A percentile compares a stretch with the other conserved stretches of the same genome.
Evolutionary conservation across 306 rosid genomes (phyloP).

Genomic region (Sphenostylis stenocarpa): DNA sequence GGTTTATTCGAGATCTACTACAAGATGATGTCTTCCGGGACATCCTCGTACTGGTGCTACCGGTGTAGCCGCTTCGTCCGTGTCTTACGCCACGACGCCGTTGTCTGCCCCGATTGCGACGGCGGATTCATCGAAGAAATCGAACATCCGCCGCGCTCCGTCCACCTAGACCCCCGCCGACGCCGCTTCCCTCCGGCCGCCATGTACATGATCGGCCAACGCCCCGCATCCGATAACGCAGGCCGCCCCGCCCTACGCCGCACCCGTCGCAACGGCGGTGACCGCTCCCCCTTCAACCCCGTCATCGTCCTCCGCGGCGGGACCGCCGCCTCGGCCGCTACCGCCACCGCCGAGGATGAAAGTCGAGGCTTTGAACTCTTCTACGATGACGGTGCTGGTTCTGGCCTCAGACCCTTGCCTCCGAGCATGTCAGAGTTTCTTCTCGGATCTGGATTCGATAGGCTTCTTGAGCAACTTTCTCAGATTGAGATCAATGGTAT

Average conservation of each 20-base stretch:
- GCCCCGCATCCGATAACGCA: constrained; percentile 34
- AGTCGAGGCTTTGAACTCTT: constrained; percentile 69
- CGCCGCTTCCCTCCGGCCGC: constrained; percentile 54
- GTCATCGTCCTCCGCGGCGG: constrained; percentile 68
- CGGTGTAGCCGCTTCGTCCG: constrained; percentile 69
- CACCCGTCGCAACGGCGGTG: constrained; percentile 58
- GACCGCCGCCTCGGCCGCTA: constrained; percentile 28
- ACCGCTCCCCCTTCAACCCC: constrained; percentile 71
- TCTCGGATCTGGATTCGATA: constrained; percentile 78
- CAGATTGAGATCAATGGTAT: constrained; percentile 69
- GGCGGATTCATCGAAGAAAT: constrained; percentile 68
- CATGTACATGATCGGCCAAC: constrained; percentile 69
- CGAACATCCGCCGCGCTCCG: constrained; percentile 38
- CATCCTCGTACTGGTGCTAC: constrained; percentile 74
- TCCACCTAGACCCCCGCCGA: constrained; percentile 41
- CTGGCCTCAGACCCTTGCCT: constrained; percentile 78
- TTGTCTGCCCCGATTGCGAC: constrained; percentile 65
- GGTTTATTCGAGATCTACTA: constrained; percentile 13
- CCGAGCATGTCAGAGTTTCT: constrained; percentile 81
- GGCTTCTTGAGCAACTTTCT: constrained; percentile 73
- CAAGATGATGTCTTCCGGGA: constrained; percentile 48
- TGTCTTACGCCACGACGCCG: constrained; percentile 36
- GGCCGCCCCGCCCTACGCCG: constrained; percentile 45
- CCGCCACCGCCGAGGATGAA: constrained; percentile 32
- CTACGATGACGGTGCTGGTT: constrained; percentile 72